A percentile compares a stretch with the other conserved stretches of the same genome.
These are phyloP conservation scores for Tricladium varicosporioides DNA, from an alignment of 2,329 filamentous ascomycete genomes.

Conservation along the genomic window DNA sequence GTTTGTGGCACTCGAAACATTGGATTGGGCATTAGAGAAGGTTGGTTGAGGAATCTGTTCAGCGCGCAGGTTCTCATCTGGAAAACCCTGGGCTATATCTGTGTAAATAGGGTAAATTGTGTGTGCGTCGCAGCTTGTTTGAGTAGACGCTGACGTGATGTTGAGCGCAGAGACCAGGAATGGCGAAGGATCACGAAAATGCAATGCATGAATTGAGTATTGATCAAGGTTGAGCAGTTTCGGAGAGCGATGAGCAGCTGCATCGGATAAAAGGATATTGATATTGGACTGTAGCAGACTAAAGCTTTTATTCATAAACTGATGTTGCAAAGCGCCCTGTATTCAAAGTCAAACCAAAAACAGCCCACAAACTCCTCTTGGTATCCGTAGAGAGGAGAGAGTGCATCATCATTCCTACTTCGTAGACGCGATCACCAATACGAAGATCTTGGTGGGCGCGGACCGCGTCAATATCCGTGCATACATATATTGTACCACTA, in stretches of 20 bases:
- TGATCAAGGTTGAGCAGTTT: neutral
- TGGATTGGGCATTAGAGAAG: too few species aligned
- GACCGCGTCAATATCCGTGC: conserved; percentile 4
- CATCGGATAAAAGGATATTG: too few species aligned
- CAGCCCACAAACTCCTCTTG: too few species aligned
- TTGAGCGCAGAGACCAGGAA: neutral
- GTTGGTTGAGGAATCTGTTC: too few species aligned
- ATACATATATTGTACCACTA: neutral
- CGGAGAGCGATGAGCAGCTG: neutral
- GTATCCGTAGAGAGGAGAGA: too few species aligned
- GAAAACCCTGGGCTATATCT: neutral
- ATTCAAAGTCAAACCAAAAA: too few species aligned
- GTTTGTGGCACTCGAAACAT: too few species aligned
- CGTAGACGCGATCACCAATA: neutral
- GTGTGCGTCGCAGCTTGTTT: neutral
- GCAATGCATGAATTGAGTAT: neutral
- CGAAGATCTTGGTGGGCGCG: neutral
- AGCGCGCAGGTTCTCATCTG: neutral
- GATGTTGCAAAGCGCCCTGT: too few species aligned
- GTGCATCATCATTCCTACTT: neutral
- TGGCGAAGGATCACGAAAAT: neutral
- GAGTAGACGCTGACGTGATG: neutral
- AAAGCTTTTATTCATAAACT: too few species aligned
- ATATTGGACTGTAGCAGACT: too few species aligned
- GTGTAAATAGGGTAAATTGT: neutral